A percentile compares a stretch with the other conserved stretches of the same genome.
Conservation (phyloP, 306 rosid genomes). For the Acacia confusa region DNA sequence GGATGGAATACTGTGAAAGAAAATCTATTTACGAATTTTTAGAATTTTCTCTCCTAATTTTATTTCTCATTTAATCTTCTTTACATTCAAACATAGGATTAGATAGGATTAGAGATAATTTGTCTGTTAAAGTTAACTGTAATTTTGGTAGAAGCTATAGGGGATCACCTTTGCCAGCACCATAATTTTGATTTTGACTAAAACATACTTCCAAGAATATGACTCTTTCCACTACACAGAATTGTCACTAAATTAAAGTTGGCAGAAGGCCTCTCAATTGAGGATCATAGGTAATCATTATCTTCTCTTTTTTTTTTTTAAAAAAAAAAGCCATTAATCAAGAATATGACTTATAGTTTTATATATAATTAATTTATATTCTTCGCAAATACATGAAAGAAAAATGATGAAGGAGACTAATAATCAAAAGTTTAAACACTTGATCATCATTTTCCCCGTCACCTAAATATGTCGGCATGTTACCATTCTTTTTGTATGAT, state of each 20-base stretch:
- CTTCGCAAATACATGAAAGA: not conserved
- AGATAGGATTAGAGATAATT: no score
- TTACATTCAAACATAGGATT: no score
- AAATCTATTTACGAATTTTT: no score
- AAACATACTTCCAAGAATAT: not conserved
- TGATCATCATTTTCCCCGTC: constrained; percentile 15
- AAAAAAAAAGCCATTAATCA: not conserved
- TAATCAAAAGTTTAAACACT: constrained; percentile 12
- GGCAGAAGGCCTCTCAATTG: not conserved
- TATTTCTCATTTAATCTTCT: no score
- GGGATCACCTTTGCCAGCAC: not conserved
- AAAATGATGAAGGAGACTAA: constrained; percentile 14
- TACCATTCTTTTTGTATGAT: not conserved
- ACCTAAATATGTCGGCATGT: not conserved
- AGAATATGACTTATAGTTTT: not conserved
- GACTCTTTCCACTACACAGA: not conserved
- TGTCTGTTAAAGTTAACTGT: not conserved
- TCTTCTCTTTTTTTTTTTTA: not conserved
- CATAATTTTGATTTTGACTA: not conserved
- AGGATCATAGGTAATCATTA: not conserved
- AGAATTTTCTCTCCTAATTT: no score
- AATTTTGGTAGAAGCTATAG: not conserved
- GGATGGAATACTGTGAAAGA: no score
- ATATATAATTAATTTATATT: not conserved
- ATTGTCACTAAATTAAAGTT: not conserved